A percentile compares a stretch with the other conserved stretches of the same genome.
Conservation (phyloP, 2,329 filamentous ascomycete genomes). For the Reticulascus tulasneorum region DNA sequence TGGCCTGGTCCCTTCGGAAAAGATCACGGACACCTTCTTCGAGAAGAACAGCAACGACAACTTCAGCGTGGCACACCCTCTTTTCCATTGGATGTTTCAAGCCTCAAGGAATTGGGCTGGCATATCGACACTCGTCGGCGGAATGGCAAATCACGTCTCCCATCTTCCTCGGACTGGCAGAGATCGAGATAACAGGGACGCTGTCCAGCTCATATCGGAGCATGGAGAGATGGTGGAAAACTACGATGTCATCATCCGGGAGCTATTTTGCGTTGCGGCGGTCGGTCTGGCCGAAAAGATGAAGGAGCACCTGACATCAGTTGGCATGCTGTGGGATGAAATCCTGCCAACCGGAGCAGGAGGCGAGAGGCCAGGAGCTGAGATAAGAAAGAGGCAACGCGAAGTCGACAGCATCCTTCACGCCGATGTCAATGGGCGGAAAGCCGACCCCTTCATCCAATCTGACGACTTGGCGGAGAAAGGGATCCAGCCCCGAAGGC, state of each 20-base stretch:
- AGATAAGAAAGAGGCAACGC: slow-evolving; percentile 3
- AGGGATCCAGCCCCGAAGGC: slow-evolving; percentile 22
- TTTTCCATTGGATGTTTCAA: slow-evolving; percentile 85
- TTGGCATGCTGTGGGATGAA: slow-evolving; percentile 72
- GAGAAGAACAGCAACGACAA: slow-evolving; percentile 64
- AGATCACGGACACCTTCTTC: slow-evolving; percentile 75
- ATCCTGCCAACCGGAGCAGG: slow-evolving; percentile 62
- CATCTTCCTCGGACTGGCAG: slow-evolving; percentile 36
- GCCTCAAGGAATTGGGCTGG: slow-evolving; percentile 74
- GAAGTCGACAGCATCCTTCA: slow-evolving; percentile 3
- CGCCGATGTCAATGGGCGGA: slow-evolving; percentile 13
- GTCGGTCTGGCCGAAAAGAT: slow-evolving; percentile 67
- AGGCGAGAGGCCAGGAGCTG: slow-evolving; percentile 15
- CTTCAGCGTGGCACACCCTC: slow-evolving; percentile 70
- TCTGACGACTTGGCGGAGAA: slow-evolving; percentile 38
- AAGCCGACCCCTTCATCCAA: slow-evolving; percentile 5
- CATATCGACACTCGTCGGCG: slow-evolving; percentile 62
- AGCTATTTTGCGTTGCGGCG: slow-evolving; percentile 79
- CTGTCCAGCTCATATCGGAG: slow-evolving; percentile 44
- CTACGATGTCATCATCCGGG: slow-evolving; percentile 74
- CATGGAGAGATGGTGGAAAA: slow-evolving; percentile 58
- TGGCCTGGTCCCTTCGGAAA: slow-evolving; percentile 65
- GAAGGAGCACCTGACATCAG: slow-evolving; percentile 55
- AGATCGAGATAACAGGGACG: slow-evolving; percentile 32
- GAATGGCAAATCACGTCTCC: slow-evolving; percentile 69